phyloP scores from a whole-genome alignment of 768 basidiomycete species.

The Russula brevipes region DNA sequence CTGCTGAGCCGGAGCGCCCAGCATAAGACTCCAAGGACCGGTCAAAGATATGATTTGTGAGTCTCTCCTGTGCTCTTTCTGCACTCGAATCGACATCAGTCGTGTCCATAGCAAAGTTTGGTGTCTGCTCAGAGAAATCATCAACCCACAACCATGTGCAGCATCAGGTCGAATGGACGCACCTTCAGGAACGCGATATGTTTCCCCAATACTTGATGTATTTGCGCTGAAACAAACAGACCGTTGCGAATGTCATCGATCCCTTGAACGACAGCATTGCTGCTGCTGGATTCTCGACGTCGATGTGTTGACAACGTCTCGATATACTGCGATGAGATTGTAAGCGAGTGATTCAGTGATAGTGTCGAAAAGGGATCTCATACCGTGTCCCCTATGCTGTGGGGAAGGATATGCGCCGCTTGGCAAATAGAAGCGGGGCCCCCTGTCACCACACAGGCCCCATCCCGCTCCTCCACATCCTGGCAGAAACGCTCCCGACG shows the following conservation, averaged over 20 bases:
- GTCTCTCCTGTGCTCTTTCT: not conserved
- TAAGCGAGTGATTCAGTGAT: not conserved
- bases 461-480: not conserved
- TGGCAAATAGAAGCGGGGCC: not conserved
- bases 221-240: not conserved
- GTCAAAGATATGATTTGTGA: not conserved
- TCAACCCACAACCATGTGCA: not conserved
- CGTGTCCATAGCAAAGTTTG: conserved; percentile 2
- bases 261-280: not conserved
- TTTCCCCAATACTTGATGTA: not conserved
- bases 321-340: not conserved
- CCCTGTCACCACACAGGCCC: not conserved
- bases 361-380: not conserved
- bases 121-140: not conserved
- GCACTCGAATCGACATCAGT: not conserved
- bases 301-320: not conserved
- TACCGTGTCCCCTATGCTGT: not conserved
- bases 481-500: not conserved
- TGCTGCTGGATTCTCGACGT: not conserved
- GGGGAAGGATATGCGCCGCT: not conserved
- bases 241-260: not conserved
- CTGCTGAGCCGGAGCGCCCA: not conserved
- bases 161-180: not conserved
- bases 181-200: not conserved
- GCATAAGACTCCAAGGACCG: not conserved